A percentile compares a stretch with the other conserved stretches of the same genome.
Conservation (phyloP, 208 protist genomes). For the Tritrichomonas foetus region DNA sequence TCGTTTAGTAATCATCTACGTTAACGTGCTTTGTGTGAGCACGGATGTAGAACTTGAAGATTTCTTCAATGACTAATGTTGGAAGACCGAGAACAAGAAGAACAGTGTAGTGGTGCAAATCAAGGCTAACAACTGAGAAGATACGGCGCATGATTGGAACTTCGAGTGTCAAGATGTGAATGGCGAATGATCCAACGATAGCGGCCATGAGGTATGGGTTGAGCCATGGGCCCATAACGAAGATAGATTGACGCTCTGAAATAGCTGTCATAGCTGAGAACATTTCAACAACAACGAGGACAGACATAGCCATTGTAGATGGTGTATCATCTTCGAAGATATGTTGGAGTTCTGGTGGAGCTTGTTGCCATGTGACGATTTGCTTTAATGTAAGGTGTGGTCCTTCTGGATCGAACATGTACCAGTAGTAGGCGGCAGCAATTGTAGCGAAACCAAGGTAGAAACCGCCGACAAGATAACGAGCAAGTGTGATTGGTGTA, state of each 20-base stretch:
- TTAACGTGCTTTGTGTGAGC: not conserved
- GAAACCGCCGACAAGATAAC: slow-evolving; percentile 54
- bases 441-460: slow-evolving; percentile 62
- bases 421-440: slow-evolving; percentile 57
- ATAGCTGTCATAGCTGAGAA: slow-evolving; percentile 83
- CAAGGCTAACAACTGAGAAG: slow-evolving; percentile 72
- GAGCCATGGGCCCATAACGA: slow-evolving; percentile 50
- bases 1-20: not conserved
- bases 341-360: slow-evolving; percentile 14
- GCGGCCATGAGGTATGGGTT: slow-evolving; percentile 64
- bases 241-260: slow-evolving; percentile 71
- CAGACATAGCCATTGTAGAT: slow-evolving; percentile 74
- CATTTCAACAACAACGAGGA: slow-evolving; percentile 85
- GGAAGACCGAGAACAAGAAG: slow-evolving; percentile 75
- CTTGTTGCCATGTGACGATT: slow-evolving; percentile 16
- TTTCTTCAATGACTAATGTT: slow-evolving; percentile 82
- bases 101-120: slow-evolving; percentile 73
- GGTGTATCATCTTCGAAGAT: slow-evolving; percentile 55
- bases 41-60: slow-evolving; percentile 68
- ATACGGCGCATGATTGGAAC: slow-evolving; percentile 71
- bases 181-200: slow-evolving; percentile 69
- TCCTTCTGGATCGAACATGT: slow-evolving; percentile 30
- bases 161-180: slow-evolving; percentile 79
- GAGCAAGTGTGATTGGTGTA: slow-evolving; percentile 48
- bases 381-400: slow-evolving; percentile 49